phyloP scores from a whole-genome alignment of 2,329 filamentous ascomycete genomes.

The Periconia digitata region DNA sequence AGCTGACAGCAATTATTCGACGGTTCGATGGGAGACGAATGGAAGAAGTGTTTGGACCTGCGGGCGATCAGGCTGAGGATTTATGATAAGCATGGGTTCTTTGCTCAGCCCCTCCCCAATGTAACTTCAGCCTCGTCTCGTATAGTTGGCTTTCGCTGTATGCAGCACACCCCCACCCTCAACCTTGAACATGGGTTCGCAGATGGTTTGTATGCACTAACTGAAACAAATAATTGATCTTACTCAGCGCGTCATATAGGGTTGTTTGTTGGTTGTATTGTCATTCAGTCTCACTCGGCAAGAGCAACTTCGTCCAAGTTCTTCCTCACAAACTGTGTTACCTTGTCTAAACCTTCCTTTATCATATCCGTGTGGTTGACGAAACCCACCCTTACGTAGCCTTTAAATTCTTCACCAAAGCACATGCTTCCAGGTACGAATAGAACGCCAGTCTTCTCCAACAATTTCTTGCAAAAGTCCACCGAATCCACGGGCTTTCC shows the following conservation, averaged over 20 bases:
- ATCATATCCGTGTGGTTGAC: constrained; percentile 72
- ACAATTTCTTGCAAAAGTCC: constrained; percentile 68
- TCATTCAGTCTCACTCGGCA: constrained; percentile 25
- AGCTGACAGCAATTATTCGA: neutral
- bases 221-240: too few relatives aligned
- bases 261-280: too few relatives aligned
- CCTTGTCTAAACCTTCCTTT: constrained; percentile 62
- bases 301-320: constrained; percentile 55
- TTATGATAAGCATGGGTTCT: neutral
- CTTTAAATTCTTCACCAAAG: constrained; percentile 71
- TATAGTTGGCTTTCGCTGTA: neutral
- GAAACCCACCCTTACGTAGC: constrained; percentile 77
- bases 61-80: neutral
- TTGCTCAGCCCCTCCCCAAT: neutral
- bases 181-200: too few relatives aligned
- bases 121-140: neutral
- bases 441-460: constrained; percentile 71
- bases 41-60: neutral
- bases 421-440: constrained; percentile 72
- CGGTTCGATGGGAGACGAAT: neutral
- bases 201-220: too few relatives aligned
- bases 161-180: neutral
- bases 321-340: constrained; percentile 58
- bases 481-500: constrained; percentile 69
- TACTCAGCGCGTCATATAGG: too few relatives aligned